Base-by-base conservation (phyloP, 2,329 filamentous ascomycete genomes). In the Cryphonectria japonica region DNA sequence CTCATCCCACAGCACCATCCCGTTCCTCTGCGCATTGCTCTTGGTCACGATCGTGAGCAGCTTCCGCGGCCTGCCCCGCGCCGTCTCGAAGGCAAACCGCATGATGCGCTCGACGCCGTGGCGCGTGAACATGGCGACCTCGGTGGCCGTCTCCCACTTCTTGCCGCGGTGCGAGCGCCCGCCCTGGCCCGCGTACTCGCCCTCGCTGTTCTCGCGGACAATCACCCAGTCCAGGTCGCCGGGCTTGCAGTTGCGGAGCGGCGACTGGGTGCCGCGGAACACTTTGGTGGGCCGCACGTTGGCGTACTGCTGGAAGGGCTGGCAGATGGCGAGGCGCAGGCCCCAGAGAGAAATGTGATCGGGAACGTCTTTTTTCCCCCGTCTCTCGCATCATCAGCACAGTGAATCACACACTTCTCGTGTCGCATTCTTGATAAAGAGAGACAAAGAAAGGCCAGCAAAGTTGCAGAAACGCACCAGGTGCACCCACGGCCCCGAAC, bases 1-100 rank as follows among this genome's bases (percentile, higher is more conserved):
- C 75, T 89, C 85, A 75, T 91, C 89, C 89, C 89, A 91, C 74
- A 91, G 83, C 0, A 91, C 89, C 88, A 92, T 89, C 0, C 89
- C 89, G 74, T 91, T 89, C 1, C 89, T 82, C 79, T 91, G 88
- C 0, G 89, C 88, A 77, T 91, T 91, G 69, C 85, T 88, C 80
- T 91, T 91, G 0, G 88, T 90, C 26, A 91, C 89, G 1, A 91
- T 84, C 0, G 88, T 91, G 34, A 91, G 77, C 29, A 85, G 80
- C 80, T 89, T 90, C 70, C 84, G 83, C 0, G 86, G 85, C n/a
- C 89, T 80, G 68, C 80, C 71, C 67, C 68, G 76, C 1, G 85
- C 89, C 29, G 81, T 86, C 78, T 89, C 86, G 74, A 90, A 91
- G 0, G 89, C 89, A 73, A 91, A 91, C 1, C 88, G 83, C 76